These are phyloP conservation scores for Tetrahymena borealis DNA, from an alignment of 73 alveolate species.

Conservation along the genomic window DNA sequence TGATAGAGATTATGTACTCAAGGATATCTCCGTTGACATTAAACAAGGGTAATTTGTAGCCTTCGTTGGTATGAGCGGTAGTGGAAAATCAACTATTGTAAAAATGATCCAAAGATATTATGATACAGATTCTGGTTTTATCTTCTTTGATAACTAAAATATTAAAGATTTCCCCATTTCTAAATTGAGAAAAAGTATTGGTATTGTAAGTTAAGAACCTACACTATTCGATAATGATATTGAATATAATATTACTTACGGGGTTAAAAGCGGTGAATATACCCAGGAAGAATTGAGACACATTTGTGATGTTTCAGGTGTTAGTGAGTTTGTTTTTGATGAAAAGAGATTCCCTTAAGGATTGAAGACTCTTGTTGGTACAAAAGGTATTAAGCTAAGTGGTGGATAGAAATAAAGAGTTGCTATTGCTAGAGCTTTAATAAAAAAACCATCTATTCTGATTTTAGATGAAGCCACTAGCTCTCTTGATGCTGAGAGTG, in stretches of 20 bases:
- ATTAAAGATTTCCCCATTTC: conserved; percentile 46
- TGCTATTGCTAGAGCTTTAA: conserved; percentile 54
- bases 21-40: conserved; percentile 45
- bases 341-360: conserved; percentile 39
- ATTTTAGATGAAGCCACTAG: conserved; percentile 55
- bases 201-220: conserved; percentile 92
- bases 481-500: conserved; percentile 47
- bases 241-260: conserved; percentile 65
- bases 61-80: conserved; percentile 86
- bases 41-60: conserved; percentile 62
- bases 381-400: conserved; percentile 43
- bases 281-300: conserved; percentile 51
- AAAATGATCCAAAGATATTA: conserved; percentile 63
- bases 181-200: conserved; percentile 71
- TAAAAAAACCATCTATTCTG: conserved; percentile 31
- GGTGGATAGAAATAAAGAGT: conserved; percentile 55
- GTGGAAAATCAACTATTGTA: conserved; percentile 74
- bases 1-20: conserved; percentile 34
- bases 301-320: conserved; percentile 37
- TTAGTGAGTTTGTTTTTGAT: conserved; percentile 65
- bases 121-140: conserved; percentile 58
- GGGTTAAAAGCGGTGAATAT: conserved; percentile 45
- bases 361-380: conserved; percentile 38
- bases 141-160: conserved; percentile 59
- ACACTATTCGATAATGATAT: conserved; percentile 65